Base-by-base conservation (phyloP, 2,329 filamentous ascomycete genomes). In the Colletotrichum sojae region DNA sequence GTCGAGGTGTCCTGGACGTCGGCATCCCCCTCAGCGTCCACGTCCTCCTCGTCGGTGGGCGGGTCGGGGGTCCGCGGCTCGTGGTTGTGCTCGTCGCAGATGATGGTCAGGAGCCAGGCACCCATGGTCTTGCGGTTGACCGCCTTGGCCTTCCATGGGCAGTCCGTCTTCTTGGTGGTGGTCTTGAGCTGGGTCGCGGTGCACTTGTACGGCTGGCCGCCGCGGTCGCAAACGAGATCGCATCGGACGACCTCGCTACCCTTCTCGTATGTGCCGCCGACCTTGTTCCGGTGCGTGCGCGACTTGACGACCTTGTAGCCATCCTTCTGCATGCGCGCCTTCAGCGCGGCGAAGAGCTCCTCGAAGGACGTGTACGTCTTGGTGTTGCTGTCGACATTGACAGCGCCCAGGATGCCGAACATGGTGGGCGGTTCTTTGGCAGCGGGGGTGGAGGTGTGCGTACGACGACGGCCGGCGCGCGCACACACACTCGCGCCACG, bases 231-330 rank as follows among this genome's bases (percentile, higher is more conserved):
- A n/a, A 83, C 82, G 2, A 84, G 79, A 73, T 84, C 82, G 68
- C 79, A 82, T 66, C 82, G 80, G 40, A 83, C 79, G 60, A 83
- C 82, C 51, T 82, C 80, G 72, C 82, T 83, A n/a, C 77, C 77
- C 55, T 80, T 80, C 60, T 80, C 76, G 72, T 81, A 79, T 43
- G 80, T 78, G 51, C 80, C 82, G 53, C 80, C 80, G 67, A 82
- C 77, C 59, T 81, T 78, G 67, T 79, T 78, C 68, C 82, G 80
- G 73, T 84, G 81, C 27, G 81, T 83, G 67, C 82, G 77, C 36
- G 80, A 77, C 73, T 83, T 83, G 76, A 84, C 82, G 62, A 84
- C 80, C 71, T 83, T 83, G 79, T 83, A 84, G 67, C 82, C 82
- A 66, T 83, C 78, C 72, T 82, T 82, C 66, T 80, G 76, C 77